phyloP scores from a whole-genome alignment of 257 asterid genomes.

The Solanum chilense region DNA sequence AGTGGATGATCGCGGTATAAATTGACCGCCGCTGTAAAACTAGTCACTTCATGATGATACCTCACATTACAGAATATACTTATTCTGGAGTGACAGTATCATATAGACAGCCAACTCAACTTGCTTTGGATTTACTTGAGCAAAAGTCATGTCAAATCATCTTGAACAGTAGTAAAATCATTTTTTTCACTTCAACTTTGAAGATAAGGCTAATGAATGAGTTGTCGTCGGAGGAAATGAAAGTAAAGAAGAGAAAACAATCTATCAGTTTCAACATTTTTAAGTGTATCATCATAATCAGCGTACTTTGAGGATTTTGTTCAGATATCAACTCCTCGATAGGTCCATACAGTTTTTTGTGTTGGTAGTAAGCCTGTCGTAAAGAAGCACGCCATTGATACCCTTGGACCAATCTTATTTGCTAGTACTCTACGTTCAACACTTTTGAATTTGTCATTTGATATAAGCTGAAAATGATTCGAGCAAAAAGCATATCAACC shows the following conservation, averaged over 20 bases:
- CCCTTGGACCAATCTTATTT: slow-evolving; percentile 4
- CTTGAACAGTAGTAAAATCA: too few species aligned
- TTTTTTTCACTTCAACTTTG: too few species aligned
- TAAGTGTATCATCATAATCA: neutral
- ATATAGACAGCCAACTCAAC: too few species aligned
- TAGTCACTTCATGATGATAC: neutral
- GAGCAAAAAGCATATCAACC: neutral
- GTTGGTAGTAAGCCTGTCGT: slow-evolving; percentile 3
- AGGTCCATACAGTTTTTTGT: slow-evolving; percentile 5
- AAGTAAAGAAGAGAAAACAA: too few species aligned
- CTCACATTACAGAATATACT: neutral
- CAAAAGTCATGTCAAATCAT: too few species aligned
- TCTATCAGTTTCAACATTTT: too few species aligned
- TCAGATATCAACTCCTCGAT: slow-evolving; percentile 4
- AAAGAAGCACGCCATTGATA: slow-evolving; percentile 13
- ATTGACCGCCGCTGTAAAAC: neutral
- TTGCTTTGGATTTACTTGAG: too few species aligned
- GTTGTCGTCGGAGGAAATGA: too few species aligned
- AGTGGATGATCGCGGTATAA: neutral
- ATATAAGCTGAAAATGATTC: slow-evolving; percentile 1
- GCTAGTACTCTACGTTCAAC: slow-evolving; percentile 11
- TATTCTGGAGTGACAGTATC: neutral
- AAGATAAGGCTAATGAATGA: too few species aligned
- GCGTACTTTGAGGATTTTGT: slow-evolving; percentile 8
- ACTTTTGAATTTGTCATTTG: slow-evolving; percentile 12